A percentile compares a stretch with the other conserved stretches of the same genome.
phyloP scores from a whole-genome alignment of 1,284 basidiomycete genomes.

The Lignosus rhinocerotis region DNA sequence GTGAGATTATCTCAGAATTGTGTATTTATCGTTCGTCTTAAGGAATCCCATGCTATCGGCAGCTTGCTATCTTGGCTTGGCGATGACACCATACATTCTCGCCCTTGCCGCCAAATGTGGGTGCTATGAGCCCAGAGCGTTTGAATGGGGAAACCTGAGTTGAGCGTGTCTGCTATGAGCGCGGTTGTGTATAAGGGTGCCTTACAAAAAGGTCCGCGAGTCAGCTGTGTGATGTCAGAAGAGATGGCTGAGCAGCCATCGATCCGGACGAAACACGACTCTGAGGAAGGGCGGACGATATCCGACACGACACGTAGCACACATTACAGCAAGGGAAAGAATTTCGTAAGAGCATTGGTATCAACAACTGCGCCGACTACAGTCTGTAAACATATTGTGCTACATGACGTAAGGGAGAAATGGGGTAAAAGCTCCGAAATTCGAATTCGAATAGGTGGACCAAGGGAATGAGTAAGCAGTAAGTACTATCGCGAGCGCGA shows the following conservation, averaged over 20 bases:
- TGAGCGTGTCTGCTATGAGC: too few relatives aligned
- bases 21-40: slow-evolving; percentile 18
- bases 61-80: not conserved
- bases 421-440: not conserved
- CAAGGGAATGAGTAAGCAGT: too few relatives aligned
- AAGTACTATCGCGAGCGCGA: too few relatives aligned
- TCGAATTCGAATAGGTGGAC: too few relatives aligned
- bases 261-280: too few relatives aligned
- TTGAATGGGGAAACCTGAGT: too few relatives aligned
- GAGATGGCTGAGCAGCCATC: too few relatives aligned
- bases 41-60: not conserved
- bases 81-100: not conserved
- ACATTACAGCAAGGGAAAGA: not conserved
- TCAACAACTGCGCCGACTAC: slow-evolving; percentile 4
- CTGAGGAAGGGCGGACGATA: not conserved
- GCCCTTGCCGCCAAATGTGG: not conserved
- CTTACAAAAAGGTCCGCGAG: too few relatives aligned
- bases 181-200: too few relatives aligned
- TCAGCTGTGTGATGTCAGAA: too few relatives aligned
- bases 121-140: not conserved
- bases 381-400: slow-evolving; percentile 3
- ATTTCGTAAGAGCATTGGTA: slow-evolving; percentile 13
- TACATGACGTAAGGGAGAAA: slow-evolving; percentile 8
- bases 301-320: not conserved
- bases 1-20: not conserved